phyloP scores from a whole-genome alignment of 768 basidiomycete species.

The Tulasnella sp. region DNA sequence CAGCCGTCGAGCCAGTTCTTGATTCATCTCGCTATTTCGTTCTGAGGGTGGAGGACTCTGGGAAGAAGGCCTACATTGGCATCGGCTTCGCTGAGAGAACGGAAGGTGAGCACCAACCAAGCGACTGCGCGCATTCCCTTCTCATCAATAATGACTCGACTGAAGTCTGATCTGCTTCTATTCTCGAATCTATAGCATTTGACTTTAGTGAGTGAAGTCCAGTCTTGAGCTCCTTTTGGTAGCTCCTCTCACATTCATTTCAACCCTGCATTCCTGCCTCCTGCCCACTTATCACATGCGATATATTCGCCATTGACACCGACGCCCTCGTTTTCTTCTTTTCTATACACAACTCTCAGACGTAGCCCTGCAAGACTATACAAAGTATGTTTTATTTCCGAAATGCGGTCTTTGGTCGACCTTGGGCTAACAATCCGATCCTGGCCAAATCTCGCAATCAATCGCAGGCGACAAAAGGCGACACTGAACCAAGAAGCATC shows the following conservation, averaged over 20 bases:
- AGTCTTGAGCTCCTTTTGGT: not conserved
- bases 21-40: constrained; percentile 96
- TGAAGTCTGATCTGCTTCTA: not conserved
- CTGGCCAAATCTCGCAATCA: not conserved
- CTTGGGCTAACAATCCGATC: too few relatives aligned
- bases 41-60: constrained; percentile 76
- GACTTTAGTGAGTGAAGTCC: constrained; percentile 64
- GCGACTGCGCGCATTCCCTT: not conserved
- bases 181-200: too few relatives aligned
- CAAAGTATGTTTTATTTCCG: too few relatives aligned
- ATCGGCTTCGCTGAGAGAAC: constrained; percentile 85
- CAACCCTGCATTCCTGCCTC: not conserved
- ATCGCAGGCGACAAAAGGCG: constrained; percentile 35
- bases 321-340: too few relatives aligned
- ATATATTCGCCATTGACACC: too few relatives aligned
- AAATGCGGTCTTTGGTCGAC: too few relatives aligned
- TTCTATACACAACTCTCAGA: constrained; percentile 35
- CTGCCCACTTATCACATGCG: constrained; percentile 14
- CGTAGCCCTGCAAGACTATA: constrained; percentile 77
- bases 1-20: constrained; percentile 87
- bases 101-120: constrained; percentile 38
- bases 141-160: not conserved
- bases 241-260: too few relatives aligned
- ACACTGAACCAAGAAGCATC: constrained; percentile 44
- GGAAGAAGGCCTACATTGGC: constrained; percentile 84